Evolutionary conservation across 257 asterid species (phyloP).

Genomic region (Solanum virginianum): DNA sequence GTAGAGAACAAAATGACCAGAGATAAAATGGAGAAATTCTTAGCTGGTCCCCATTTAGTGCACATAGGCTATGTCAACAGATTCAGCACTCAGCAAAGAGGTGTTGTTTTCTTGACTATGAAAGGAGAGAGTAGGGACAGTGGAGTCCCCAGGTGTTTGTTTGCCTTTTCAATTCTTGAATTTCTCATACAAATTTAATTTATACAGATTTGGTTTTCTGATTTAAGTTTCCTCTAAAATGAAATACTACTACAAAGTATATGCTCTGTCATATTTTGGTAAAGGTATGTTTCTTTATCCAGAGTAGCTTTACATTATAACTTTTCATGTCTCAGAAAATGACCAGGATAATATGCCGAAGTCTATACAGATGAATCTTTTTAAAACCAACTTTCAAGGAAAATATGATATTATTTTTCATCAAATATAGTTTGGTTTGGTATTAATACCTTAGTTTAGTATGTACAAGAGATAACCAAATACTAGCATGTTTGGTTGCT

Average conservation of each 20-base stretch:
- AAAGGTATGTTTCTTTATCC: slow-evolving; percentile 5
- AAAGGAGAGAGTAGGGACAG: neutral
- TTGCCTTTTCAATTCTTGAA: neutral
- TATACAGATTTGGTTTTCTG: neutral
- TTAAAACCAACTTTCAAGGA: too few species aligned
- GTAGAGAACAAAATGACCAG: neutral
- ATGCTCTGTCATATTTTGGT: slow-evolving; percentile 5
- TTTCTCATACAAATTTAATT: neutral
- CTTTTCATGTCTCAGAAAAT: slow-evolving; percentile 10
- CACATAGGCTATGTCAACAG: neutral
- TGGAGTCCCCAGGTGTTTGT: neutral
- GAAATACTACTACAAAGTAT: neutral
- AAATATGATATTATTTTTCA: neutral
- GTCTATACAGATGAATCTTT: neutral
- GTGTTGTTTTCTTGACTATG: slow-evolving; percentile 8
- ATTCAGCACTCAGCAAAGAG: slow-evolving; percentile 6
- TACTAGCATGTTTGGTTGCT: too few species aligned
- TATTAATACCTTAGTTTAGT: neutral
- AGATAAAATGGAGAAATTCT: neutral
- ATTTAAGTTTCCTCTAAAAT: slow-evolving; percentile 3
- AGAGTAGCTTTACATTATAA: slow-evolving; percentile 31
- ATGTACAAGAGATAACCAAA: neutral
- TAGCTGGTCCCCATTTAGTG: neutral
- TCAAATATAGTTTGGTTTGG: too few species aligned
- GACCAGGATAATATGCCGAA: neutral